Conservation (phyloP, 306 rosid genomes). For the Cucumis melo region DNA sequence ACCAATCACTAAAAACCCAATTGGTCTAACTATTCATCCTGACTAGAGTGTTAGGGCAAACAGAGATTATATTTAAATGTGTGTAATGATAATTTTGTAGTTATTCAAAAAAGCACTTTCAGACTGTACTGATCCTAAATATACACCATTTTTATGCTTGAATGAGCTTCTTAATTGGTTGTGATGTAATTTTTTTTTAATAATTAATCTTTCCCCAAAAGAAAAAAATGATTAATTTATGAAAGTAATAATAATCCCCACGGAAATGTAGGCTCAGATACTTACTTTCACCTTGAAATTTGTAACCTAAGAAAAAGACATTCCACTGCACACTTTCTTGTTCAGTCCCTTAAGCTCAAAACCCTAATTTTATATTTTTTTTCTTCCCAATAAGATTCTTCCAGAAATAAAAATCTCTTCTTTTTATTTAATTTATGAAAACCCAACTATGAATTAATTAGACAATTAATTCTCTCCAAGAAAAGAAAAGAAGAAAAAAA, state of each 20-base stretch:
- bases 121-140: neutral
- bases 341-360: constrained; percentile 29
- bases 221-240: neutral
- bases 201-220: no score
- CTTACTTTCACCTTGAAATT: constrained; percentile 29
- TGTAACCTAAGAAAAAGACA: constrained; percentile 62
- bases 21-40: neutral
- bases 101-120: neutral
- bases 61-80: neutral
- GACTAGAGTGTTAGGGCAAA: neutral
- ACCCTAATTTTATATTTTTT: constrained; percentile 24
- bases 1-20: neutral
- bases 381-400: constrained; percentile 10
- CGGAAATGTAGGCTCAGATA: constrained; percentile 58
- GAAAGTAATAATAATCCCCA: constrained; percentile 48
- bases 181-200: neutral
- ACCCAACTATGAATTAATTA: neutral
- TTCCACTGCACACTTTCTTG: constrained; percentile 62
- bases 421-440: neutral
- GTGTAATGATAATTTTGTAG: neutral
- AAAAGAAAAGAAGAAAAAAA: neutral
- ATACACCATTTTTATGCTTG: neutral
- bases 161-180: neutral
- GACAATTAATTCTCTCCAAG: neutral
- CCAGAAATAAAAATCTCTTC: neutral